These are phyloP conservation scores for Hypoxylon rubiginosum DNA, from an alignment of 2,329 filamentous ascomycete species.

Conservation along the genomic window DNA sequence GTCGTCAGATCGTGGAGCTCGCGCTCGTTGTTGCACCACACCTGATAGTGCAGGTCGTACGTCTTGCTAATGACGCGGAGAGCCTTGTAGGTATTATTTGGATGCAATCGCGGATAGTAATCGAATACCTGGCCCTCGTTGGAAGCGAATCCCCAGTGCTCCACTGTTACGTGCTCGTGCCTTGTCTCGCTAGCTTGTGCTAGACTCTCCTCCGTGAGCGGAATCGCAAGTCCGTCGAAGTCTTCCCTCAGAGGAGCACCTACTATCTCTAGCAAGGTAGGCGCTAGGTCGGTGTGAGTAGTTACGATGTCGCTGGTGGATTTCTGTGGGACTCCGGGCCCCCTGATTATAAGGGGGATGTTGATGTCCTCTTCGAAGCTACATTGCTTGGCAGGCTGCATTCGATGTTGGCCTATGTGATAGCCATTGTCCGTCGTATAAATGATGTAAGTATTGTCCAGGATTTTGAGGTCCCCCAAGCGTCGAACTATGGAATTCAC, in stretches of 20 bases:
- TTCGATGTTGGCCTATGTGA: constrained; percentile 70
- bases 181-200: constrained; percentile 43
- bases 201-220: constrained; percentile 43
- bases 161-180: constrained; percentile 64
- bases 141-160: constrained; percentile 59
- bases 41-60: constrained; percentile 62
- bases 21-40: constrained; percentile 70
- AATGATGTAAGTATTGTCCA: constrained; percentile 69
- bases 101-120: constrained; percentile 43
- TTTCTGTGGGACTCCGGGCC: constrained; percentile 63
- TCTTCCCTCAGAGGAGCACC: constrained; percentile 60
- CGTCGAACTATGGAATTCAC: constrained; percentile 61
- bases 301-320: constrained; percentile 61
- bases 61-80: constrained; percentile 61
- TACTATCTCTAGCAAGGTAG: constrained; percentile 67
- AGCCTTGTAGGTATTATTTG: constrained; percentile 68
- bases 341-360: constrained; percentile 69
- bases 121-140: constrained; percentile 51
- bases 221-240: constrained; percentile 70
- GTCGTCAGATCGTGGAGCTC: constrained; percentile 66
- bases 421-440: constrained; percentile 73
- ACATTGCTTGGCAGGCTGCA: constrained; percentile 70
- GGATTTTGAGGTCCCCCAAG: constrained; percentile 55
- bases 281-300: constrained; percentile 74
- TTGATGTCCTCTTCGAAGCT: constrained; percentile 72